phyloP scores from a whole-genome alignment of 805 yeast genomes.

The Saccharomycopsis sp. region DNA sequence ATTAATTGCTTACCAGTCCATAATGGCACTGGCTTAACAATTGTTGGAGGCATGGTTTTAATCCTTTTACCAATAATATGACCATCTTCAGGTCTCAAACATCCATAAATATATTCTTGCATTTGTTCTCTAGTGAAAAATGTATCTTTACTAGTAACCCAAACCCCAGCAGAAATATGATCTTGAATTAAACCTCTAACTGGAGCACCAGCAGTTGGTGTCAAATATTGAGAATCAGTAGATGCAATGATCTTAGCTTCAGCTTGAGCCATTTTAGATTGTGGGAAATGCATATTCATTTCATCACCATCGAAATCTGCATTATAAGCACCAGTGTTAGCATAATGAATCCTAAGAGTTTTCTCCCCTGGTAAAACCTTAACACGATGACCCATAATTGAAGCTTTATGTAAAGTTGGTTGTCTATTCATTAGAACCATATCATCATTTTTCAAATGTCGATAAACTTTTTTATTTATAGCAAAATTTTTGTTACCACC shows the following conservation, averaged over 20 bases:
- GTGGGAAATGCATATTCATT: slow-evolving; percentile 99
- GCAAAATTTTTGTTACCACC: slow-evolving; percentile 37
- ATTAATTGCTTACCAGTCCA: slow-evolving; percentile 99
- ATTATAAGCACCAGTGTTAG: slow-evolving; percentile 97
- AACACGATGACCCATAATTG: slow-evolving; percentile 99
- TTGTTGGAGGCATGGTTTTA: slow-evolving; percentile 81
- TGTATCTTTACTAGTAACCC: slow-evolving; percentile 91
- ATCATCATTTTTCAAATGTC: slow-evolving; percentile 93
- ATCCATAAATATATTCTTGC: slow-evolving; percentile 89
- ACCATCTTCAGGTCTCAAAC: slow-evolving; percentile 96
- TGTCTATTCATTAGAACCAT: slow-evolving; percentile 98
- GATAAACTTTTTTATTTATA: slow-evolving; percentile 83
- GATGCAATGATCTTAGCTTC: slow-evolving; percentile 94
- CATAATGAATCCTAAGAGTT: slow-evolving; percentile 93
- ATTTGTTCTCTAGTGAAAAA: slow-evolving; percentile 87
- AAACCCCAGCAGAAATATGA: slow-evolving; percentile 97
- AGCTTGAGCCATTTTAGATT: slow-evolving; percentile 92
- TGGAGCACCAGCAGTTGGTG: slow-evolving; percentile 98
- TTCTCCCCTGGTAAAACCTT: slow-evolving; percentile 96
- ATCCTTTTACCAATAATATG: slow-evolving; percentile 70
- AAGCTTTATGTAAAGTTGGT: slow-evolving; percentile 97
- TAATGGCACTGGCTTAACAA: slow-evolving; percentile 76
- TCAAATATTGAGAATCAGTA: slow-evolving; percentile 94
- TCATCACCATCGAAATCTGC: slow-evolving; percentile 99
- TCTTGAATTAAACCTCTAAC: slow-evolving; percentile 98